These are phyloP conservation scores for Wickerhamiella nectarea DNA, from an alignment of 805 yeast genomes.

Conservation along the genomic window DNA sequence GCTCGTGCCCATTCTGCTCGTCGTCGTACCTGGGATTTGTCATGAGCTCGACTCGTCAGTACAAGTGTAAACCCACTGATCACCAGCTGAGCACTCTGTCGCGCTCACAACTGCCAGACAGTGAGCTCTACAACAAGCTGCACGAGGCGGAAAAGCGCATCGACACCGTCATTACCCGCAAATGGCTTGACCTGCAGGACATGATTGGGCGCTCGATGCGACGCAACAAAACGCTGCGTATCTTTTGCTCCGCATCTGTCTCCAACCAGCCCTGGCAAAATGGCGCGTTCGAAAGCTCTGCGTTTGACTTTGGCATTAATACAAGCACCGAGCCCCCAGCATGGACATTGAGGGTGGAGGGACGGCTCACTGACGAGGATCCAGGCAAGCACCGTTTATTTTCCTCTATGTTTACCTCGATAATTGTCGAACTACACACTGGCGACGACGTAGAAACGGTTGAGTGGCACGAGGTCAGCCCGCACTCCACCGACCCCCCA, in stretches of 20 bases:
- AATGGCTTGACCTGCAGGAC: slow-evolving; percentile 75
- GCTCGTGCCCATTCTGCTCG: no score
- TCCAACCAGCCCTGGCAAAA: slow-evolving; percentile 85
- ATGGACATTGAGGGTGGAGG: slow-evolving; percentile 87
- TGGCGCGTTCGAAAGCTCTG: slow-evolving; percentile 13
- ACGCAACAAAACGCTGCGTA: slow-evolving; percentile 49
- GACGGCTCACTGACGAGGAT: slow-evolving; percentile 48
- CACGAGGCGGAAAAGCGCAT: slow-evolving; percentile 69
- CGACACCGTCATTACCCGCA: slow-evolving; percentile 70
- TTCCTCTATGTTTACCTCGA: slow-evolving; percentile 67
- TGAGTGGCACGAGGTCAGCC: slow-evolving; percentile 70
- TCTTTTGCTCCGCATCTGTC: slow-evolving; percentile 68
- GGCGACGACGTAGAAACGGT: slow-evolving; percentile 31
- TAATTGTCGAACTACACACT: slow-evolving; percentile 58
- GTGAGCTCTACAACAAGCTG: slow-evolving; percentile 55
- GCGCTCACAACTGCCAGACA: slow-evolving; percentile 45
- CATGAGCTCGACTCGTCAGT: slow-evolving; percentile 16
- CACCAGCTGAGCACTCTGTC: slow-evolving; percentile 36
- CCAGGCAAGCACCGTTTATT: slow-evolving; percentile 46
- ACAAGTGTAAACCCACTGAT: slow-evolving; percentile 36
- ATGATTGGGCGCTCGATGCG: slow-evolving; percentile 36
- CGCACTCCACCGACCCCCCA: slow-evolving; percentile 18
- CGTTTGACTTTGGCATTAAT: slow-evolving; percentile 8
- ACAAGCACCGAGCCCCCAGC: slow-evolving; percentile 14
- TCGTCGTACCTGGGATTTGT: not conserved